Conservation (phyloP, 768 basidiomycete genomes). For the Hebeloma cylindrosporum region DNA sequence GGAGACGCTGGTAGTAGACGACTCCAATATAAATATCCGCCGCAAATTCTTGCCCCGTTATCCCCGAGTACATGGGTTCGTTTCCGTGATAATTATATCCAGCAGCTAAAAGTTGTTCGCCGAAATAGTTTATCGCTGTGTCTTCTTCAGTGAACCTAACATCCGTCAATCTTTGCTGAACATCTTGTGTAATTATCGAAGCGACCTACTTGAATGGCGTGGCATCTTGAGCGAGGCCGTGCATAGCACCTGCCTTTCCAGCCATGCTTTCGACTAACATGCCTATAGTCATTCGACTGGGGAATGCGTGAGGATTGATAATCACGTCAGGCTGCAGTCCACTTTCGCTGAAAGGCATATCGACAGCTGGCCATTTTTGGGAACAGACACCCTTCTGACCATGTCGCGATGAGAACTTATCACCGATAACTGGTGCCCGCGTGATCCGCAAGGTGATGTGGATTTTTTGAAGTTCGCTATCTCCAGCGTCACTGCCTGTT, state of each 20-base stretch:
- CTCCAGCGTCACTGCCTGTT: conserved; percentile 82
- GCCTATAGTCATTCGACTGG: conserved; percentile 99
- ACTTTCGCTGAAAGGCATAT: conserved; percentile 99
- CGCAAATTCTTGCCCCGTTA: conserved; percentile 97
- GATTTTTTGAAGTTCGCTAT: conserved; percentile 86
- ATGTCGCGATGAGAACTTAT: conserved; percentile 98
- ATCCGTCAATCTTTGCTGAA: conserved; percentile 14
- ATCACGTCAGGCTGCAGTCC: conserved; percentile 99
- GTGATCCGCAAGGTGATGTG: conserved; percentile 93
- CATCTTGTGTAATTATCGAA: conserved; percentile 4
- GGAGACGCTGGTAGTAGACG: conserved; percentile 96
- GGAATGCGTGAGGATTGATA: conserved; percentile 99
- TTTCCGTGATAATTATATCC: conserved; percentile 99
- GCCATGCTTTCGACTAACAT: conserved; percentile 99
- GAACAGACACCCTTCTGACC: conserved; percentile 99
- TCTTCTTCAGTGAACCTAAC: conserved; percentile 91
- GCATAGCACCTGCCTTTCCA: conserved; percentile 98
- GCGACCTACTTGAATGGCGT: conserved; percentile 90
- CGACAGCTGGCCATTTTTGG: conserved; percentile 96
- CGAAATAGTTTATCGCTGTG: conserved; percentile 97
- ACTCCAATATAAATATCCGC: conserved; percentile 99
- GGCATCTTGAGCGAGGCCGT: conserved; percentile 96
- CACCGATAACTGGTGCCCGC: conserved; percentile 95
- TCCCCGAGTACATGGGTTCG: conserved; percentile 99
- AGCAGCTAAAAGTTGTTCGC: conserved; percentile 87